Percentiles rank a stretch among this genome's conserved stretches.
phyloP scores from a whole-genome alignment of 305 asterid species.

The Plantago coronopus region DNA sequence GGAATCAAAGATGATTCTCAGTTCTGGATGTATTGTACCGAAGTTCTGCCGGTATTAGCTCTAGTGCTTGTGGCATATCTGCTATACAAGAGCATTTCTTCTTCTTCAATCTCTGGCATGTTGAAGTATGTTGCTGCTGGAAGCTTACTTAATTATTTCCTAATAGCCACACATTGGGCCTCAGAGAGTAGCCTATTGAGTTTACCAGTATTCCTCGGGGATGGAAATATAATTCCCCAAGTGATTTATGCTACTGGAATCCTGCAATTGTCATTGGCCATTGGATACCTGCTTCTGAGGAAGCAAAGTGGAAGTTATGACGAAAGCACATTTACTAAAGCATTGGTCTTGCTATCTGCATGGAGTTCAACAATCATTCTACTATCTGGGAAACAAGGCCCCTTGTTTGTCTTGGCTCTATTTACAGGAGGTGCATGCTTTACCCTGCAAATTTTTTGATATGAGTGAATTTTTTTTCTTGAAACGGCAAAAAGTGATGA shows the following conservation, averaged over 20 bases:
- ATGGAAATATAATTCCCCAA: constrained; percentile 59
- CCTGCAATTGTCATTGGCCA: constrained; percentile 54
- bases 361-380: constrained; percentile 74
- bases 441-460: constrained; percentile 1
- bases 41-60: constrained; percentile 54
- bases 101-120: constrained; percentile 42
- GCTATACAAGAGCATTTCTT: constrained; percentile 45
- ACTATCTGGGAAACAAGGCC: constrained; percentile 89
- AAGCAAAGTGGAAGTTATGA: constrained; percentile 31
- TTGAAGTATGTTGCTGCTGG: constrained; percentile 51
- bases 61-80: constrained; percentile 53
- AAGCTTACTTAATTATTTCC: constrained; percentile 46
- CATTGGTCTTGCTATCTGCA: constrained; percentile 63
- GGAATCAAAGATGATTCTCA: constrained; percentile 45
- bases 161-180: constrained; percentile 65
- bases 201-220: constrained; percentile 31
- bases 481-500: too few species aligned
- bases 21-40: constrained; percentile 48
- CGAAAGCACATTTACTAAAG: constrained; percentile 39
- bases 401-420: constrained; percentile 60
- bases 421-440: constrained; percentile 62
- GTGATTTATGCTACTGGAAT: constrained; percentile 62
- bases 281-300: constrained; percentile 32
- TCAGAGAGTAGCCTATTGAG: constrained; percentile 42
- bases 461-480: too few species aligned